These are phyloP conservation scores for Colletotrichum liriopes DNA, from an alignment of 2,329 filamentous ascomycete genomes.

Conservation along the genomic window DNA sequence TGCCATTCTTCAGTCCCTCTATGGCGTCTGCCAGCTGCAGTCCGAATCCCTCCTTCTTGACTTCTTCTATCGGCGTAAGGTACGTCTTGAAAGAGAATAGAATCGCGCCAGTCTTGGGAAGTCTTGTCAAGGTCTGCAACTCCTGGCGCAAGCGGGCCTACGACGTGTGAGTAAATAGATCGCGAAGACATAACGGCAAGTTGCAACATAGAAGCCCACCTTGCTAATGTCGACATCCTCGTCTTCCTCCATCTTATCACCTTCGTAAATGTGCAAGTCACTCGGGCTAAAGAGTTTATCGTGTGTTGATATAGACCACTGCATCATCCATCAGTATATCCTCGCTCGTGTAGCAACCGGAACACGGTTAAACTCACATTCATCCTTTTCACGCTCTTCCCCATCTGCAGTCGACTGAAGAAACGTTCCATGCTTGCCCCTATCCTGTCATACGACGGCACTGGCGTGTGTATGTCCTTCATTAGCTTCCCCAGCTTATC, in stretches of 20 bases:
- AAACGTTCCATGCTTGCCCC: conserved; percentile 70
- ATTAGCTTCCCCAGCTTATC: conserved; percentile 65
- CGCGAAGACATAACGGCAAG: neutral
- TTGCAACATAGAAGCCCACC: conserved; percentile 44
- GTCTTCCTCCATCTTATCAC: conserved; percentile 52
- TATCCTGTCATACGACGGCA: conserved; percentile 70
- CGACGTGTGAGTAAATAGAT: neutral
- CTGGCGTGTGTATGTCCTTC: conserved; percentile 65
- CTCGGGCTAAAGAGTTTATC: conserved; percentile 57
- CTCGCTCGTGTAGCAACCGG: neutral
- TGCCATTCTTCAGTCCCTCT: conserved; percentile 66
- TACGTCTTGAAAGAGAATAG: conserved; percentile 73
- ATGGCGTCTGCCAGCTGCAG: conserved; percentile 65
- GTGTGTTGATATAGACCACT: conserved; percentile 67
- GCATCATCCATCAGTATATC: neutral
- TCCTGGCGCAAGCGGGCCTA: conserved; percentile 61
- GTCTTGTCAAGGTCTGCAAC: conserved; percentile 66
- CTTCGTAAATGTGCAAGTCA: conserved; percentile 55
- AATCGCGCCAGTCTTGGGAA: conserved; percentile 63
- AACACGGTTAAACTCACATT: conserved; percentile 58
- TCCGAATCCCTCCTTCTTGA: conserved; percentile 66
- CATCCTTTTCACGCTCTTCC: conserved; percentile 64
- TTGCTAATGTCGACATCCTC: conserved; percentile 57
- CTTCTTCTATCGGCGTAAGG: conserved; percentile 62
- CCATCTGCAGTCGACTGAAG: conserved; percentile 64